Percentiles rank a stretch among this genome's conserved stretches.
Conservation (phyloP, 208 protist genomes). For the Crithidia bombi region DNA sequence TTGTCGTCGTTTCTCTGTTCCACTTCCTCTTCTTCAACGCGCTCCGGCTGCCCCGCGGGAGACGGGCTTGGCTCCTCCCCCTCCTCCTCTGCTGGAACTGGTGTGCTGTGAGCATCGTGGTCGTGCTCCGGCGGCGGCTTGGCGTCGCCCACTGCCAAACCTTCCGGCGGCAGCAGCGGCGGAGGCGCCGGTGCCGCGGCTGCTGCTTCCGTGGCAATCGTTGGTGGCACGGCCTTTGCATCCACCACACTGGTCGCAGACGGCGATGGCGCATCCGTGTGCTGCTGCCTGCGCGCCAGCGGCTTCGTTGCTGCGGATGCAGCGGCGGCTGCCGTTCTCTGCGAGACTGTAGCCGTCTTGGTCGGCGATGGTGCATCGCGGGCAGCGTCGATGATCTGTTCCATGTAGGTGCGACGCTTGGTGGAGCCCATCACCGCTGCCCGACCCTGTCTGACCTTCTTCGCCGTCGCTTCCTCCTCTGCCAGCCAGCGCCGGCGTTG, state of each 20-base stretch:
- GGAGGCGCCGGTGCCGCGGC: neutral
- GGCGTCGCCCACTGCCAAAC: no score
- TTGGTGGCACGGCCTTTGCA: neutral
- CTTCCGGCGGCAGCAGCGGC: neutral
- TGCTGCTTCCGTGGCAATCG: neutral
- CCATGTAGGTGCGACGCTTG: slow-evolving; percentile 33
- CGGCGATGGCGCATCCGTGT: neutral
- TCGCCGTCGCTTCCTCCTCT: slow-evolving; percentile 8
- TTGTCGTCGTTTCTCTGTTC: neutral
- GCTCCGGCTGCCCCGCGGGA: no score
- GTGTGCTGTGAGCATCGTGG: no score
- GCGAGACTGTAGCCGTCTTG: neutral
- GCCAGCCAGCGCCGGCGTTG: slow-evolving; percentile 17
- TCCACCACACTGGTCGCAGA: neutral
- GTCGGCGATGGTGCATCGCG: slow-evolving; percentile 15
- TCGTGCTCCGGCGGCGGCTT: no score
- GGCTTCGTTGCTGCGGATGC: neutral
- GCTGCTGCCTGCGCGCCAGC: neutral
- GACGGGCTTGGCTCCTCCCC: no score
- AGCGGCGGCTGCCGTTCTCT: neutral
- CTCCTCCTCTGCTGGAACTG: no score
- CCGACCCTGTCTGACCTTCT: slow-evolving; percentile 14
- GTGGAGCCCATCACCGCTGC: slow-evolving; percentile 30
- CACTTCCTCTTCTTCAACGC: no score
- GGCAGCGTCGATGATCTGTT: slow-evolving; percentile 27